A percentile compares a stretch with the other conserved stretches of the same genome.
Evolutionary conservation across 2,329 filamentous ascomycete species (phyloP).

Genomic region (Botryotinia calthae): DNA sequence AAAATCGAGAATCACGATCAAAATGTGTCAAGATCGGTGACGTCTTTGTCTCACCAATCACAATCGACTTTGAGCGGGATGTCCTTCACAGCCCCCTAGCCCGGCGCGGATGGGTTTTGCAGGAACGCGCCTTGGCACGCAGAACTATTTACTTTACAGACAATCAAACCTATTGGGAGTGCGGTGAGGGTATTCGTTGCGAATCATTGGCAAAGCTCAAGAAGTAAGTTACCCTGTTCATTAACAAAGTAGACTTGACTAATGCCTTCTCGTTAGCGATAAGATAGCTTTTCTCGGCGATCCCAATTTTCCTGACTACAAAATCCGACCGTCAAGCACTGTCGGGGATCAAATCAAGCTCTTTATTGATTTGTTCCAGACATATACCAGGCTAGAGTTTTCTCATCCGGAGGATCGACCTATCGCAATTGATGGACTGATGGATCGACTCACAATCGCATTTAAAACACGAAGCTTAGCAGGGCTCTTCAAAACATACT

Average conservation of each 20-base stretch:
- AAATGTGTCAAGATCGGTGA: not conserved
- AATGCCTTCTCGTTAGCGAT: not conserved
- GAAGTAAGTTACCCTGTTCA: constrained; percentile 32
- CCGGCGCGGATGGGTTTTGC: constrained; percentile 43
- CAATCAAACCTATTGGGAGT: constrained; percentile 42
- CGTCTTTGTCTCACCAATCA: not conserved
- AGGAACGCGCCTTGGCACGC: constrained; percentile 41
- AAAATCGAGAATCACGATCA: not conserved
- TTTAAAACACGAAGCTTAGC: constrained; percentile 9
- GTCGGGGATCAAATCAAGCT: constrained; percentile 12
- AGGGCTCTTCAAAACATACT: constrained; percentile 14
- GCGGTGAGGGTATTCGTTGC: constrained; percentile 39
- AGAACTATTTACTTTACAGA: constrained; percentile 42
- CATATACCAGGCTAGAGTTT: not conserved
- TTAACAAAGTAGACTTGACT: not conserved
- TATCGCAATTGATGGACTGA: constrained; percentile 11
- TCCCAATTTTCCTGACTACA: constrained; percentile 31
- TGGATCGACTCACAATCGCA: not conserved
- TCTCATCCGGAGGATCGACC: not conserved
- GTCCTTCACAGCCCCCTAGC: constrained; percentile 39
- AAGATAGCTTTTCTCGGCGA: constrained; percentile 37
- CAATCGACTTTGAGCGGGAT: constrained; percentile 39
- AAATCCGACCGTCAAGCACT: not conserved
- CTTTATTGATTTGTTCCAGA: not conserved
- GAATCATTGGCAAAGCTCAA: constrained; percentile 38